Percentiles rank a stretch among this genome's conserved stretches.
phyloP scores from a whole-genome alignment of 768 basidiomycete species.

The Macrolepiota fuliginosa region DNA sequence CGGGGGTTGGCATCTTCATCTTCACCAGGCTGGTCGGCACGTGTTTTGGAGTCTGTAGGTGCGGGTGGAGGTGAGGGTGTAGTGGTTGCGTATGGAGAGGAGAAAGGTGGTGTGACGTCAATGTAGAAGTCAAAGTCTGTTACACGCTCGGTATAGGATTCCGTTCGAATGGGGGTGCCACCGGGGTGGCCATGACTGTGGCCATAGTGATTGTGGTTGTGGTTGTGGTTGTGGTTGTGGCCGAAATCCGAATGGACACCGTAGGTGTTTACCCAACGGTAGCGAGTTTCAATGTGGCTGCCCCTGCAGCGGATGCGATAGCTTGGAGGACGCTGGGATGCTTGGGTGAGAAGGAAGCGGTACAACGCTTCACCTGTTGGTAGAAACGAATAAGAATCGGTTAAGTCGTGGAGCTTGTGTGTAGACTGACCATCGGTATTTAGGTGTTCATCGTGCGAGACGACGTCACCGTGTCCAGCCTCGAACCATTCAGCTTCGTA shows the following conservation, averaged over 20 bases:
- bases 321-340: conserved; percentile 38
- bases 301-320: conserved; percentile 50
- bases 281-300: conserved; percentile 51
- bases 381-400: background rate
- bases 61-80: background rate
- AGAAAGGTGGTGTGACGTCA: conserved; percentile 34
- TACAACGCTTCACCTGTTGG: conserved; percentile 57
- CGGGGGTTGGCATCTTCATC: conserved; percentile 6
- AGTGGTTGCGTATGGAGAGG: background rate
- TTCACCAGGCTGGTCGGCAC: background rate
- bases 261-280: conserved; percentile 40
- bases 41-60: background rate
- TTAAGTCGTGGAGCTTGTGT: background rate
- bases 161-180: conserved; percentile 20
- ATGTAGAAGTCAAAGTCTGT: conserved; percentile 72
- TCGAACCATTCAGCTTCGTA: conserved; percentile 64
- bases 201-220: conserved; percentile 21
- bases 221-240: conserved; percentile 23
- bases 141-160: conserved; percentile 56
- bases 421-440: conserved; percentile 53
- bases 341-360: conserved; percentile 65
- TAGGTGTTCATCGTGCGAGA: conserved; percentile 71
- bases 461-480: conserved; percentile 43
- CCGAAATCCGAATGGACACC: conserved; percentile 16
- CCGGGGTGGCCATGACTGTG: background rate